Base-by-base conservation (phyloP, 2,329 filamentous ascomycete genomes). In the Ilyonectria destructans region DNA sequence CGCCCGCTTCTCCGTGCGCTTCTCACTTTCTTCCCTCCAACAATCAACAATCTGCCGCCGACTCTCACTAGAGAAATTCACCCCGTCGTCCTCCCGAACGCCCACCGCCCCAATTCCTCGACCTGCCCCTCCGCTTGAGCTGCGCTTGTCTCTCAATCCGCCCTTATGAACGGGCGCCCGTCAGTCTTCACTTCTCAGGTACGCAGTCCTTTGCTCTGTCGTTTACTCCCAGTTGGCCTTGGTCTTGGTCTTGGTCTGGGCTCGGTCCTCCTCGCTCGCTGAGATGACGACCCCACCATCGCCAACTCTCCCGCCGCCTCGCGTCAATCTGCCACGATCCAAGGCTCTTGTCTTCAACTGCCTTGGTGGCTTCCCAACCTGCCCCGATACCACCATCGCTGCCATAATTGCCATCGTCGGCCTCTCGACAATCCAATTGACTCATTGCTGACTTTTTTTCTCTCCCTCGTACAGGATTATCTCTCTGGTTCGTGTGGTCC, bases 181-280 rank as follows among this genome's bases (percentile, higher is more conserved):
- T 94, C 93, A 84, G 89, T 92, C 83, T 95, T 94, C 87, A 95
- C 93, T 86, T 95, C 92, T 85, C 93, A 95, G 90, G 92, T 94
- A 91, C 71, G 74, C 68, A 33, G 40, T 40, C 65, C 58, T 58
- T 70, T 69, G 61, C 8, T 15, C 64, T 67, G 56, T 40, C 37
- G n/a, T 35, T 48, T 56, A 29, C 33, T 56, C 31, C 17, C 48
- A 51, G n/a, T 57, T 40, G 6, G 31, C 19, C 37, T 71, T 58
- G 58, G 23, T 37, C 61, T 58, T 60, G 59, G n/a, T n/a, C n/a
- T n/a, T n/a, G n/a, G 59, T 23, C 31, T 23, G 51, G 19, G 43
- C 23, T 62, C 35, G 58, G 62, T 55, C 64, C 43, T 69, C 59
- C 55, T 62, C 49, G 60, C 55, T 62, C 49, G 60, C 59, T 62